phyloP scores from a whole-genome alignment of 192 early-diverging fungal genomes.

The Coemansia sp. region DNA sequence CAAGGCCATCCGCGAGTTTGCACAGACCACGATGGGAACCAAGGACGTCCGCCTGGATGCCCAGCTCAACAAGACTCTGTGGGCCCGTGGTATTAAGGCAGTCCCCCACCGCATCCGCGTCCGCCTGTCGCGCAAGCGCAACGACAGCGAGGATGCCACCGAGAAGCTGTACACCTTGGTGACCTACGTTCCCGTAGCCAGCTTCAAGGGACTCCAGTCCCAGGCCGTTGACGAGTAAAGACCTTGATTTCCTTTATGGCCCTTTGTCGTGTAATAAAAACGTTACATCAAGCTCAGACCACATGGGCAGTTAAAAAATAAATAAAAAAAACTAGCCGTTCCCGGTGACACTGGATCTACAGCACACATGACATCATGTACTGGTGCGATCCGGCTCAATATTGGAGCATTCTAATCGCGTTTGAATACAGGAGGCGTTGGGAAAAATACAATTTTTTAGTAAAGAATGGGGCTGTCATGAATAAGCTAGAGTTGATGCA shows the following conservation, averaged over 20 bases:
- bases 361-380: not conserved
- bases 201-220: constrained; percentile 88
- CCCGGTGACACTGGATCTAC: not conserved
- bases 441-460: not conserved
- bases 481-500: not conserved
- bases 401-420: no score
- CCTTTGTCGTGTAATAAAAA: not conserved
- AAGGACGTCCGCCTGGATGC: constrained; percentile 95
- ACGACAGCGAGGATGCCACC: constrained; percentile 94
- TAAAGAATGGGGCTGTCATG: not conserved
- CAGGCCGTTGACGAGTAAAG: constrained; percentile 62
- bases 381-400: no score
- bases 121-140: constrained; percentile 91
- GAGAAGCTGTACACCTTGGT: constrained; percentile 98
- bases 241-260: not conserved
- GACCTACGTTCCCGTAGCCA: constrained; percentile 77
- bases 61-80: constrained; percentile 91
- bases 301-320: not conserved
- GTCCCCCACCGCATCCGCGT: constrained; percentile 95
- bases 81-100: constrained; percentile 90
- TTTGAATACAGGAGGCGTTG: no score
- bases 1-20: constrained; percentile 91
- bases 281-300: not conserved
- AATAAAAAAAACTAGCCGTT: not conserved
- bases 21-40: constrained; percentile 92